phyloP scores from a whole-genome alignment of 176 grass and related monocot species.

The Panicum miliaceum region DNA sequence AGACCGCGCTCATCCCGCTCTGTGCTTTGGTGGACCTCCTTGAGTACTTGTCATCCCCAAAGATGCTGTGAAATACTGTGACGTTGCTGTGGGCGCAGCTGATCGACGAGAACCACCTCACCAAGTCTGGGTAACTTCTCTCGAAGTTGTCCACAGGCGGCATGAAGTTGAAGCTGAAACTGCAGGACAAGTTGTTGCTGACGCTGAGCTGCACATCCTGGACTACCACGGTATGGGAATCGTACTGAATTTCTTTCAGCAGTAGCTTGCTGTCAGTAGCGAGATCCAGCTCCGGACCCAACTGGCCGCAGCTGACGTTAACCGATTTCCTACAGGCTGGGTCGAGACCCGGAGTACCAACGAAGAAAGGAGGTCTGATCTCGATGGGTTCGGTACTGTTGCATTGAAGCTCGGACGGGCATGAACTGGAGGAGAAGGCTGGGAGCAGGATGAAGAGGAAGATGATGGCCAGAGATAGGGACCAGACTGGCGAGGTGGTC shows the following conservation, averaged over 20 bases:
- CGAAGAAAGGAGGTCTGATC: constrained; percentile 11
- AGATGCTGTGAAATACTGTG: not conserved
- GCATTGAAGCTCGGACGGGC: not conserved
- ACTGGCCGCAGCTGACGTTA: not conserved
- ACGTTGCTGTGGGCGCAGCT: not conserved
- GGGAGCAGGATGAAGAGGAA: not conserved
- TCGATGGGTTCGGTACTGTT: not conserved
- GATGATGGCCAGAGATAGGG: not conserved
- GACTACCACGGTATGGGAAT: not conserved
- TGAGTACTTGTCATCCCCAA: constrained; percentile 3
- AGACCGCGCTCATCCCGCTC: not conserved
- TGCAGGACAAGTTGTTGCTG: not conserved
- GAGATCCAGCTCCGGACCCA: constrained; percentile 12
- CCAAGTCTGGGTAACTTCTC: not conserved
- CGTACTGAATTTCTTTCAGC: not conserved
- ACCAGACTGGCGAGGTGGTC: not conserved
- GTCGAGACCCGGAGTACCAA: not conserved
- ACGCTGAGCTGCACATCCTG: constrained; percentile 4
- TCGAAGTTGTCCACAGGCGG: not conserved
- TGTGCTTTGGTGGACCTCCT: not conserved
- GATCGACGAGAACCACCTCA: not conserved
- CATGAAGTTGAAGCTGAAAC: not conserved
- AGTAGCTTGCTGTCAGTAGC: not conserved
- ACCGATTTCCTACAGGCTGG: not conserved
- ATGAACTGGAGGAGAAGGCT: not conserved